These are phyloP conservation scores for Acer yangbiense DNA, from an alignment of 345 rosid species.

Conservation along the genomic window DNA sequence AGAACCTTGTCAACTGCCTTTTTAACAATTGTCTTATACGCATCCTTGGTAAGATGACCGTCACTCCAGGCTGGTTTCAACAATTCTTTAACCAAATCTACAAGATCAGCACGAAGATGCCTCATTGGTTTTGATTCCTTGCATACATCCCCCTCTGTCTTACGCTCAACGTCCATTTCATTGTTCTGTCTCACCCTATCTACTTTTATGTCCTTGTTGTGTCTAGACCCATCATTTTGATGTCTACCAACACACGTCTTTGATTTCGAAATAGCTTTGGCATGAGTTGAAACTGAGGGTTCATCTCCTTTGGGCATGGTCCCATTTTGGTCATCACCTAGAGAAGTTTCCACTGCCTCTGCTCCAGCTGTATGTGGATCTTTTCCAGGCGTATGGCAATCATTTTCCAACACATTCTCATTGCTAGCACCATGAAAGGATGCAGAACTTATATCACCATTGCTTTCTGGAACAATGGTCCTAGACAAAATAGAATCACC, in stretches of 20 bases:
- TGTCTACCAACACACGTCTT: constrained; percentile 36
- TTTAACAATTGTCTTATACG: constrained; percentile 74
- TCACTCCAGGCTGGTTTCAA: constrained; percentile 86
- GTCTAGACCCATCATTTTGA: constrained; percentile 44
- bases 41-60: constrained; percentile 81
- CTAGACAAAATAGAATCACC: constrained; percentile 33
- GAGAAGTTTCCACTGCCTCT: constrained; percentile 50
- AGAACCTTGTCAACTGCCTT: constrained; percentile 77
- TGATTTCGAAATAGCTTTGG: constrained; percentile 36
- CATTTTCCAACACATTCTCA: constrained; percentile 40
- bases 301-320: constrained; percentile 47
- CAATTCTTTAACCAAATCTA: constrained; percentile 66
- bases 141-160: constrained; percentile 41
- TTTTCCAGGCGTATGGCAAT: constrained; percentile 33
- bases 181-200: constrained; percentile 33
- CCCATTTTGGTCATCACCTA: constrained; percentile 45
- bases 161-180: constrained; percentile 49
- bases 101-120: constrained; percentile 61
- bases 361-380: constrained; percentile 34
- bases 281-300: constrained; percentile 41
- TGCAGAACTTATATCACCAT: constrained; percentile 48
- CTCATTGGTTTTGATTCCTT: constrained; percentile 57
- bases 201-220: constrained; percentile 37
- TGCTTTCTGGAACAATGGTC: constrained; percentile 30
- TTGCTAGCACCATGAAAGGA: constrained; percentile 40